These are phyloP conservation scores for Lobosporangium transversale DNA, from an alignment of 192 early-diverging fungal genomes.

Conservation along the genomic window DNA sequence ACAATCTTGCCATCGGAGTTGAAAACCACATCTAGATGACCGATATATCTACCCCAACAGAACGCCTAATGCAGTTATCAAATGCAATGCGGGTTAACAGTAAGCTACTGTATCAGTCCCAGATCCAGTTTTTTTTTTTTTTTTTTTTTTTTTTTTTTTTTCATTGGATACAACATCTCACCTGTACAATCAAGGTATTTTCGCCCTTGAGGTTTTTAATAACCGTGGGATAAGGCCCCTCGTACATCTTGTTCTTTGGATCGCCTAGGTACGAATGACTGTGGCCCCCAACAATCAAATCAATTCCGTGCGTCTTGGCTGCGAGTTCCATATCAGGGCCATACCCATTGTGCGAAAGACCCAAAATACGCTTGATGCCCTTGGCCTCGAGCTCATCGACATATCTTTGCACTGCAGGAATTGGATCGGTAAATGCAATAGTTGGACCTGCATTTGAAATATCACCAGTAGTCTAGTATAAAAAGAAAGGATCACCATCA, in stretches of 20 bases:
- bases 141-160: no score
- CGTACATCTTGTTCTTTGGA: conserved; percentile 55
- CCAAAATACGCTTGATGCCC: conserved; percentile 74
- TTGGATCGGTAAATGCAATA: conserved; percentile 67
- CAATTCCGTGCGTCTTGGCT: conserved; percentile 62
- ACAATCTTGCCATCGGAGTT: conserved; percentile 65
- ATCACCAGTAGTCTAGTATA: conserved; percentile 56
- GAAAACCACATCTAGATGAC: conserved; percentile 69
- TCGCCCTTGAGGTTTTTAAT: conserved; percentile 72
- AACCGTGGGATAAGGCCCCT: conserved; percentile 77
- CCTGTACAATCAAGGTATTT: conserved; percentile 75
- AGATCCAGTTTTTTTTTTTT: no score
- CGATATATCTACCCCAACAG: conserved; percentile 71
- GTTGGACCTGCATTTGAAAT: conserved; percentile 64
- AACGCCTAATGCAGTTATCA: no score
- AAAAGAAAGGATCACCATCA: neutral
- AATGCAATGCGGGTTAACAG: no score
- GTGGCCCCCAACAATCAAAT: conserved; percentile 79
- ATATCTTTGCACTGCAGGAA: conserved; percentile 66
- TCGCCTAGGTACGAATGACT: conserved; percentile 76
- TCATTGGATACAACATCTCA: no score
- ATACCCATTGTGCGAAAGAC: conserved; percentile 80
- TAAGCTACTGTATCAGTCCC: no score
- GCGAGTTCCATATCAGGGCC: conserved; percentile 73
- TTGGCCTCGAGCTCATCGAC: conserved; percentile 67